These are phyloP conservation scores for Aureobasidium sp. DNA, from an alignment of 2,329 filamentous ascomycete genomes.

Conservation along the genomic window DNA sequence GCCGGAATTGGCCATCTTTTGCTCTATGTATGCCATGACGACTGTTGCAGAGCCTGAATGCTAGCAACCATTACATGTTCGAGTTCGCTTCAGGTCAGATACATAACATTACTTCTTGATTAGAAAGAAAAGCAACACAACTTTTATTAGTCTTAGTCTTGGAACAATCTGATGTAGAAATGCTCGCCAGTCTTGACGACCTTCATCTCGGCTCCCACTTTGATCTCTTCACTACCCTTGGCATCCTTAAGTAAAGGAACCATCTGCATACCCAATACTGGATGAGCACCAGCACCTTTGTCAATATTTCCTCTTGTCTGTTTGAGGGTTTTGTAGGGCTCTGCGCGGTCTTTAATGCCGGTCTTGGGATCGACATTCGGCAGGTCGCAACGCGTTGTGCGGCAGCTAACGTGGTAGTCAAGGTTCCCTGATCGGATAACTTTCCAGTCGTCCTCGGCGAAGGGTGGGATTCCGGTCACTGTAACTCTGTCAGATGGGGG, in stretches of 20 bases:
- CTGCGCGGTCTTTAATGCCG: conserved; percentile 37
- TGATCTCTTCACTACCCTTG: conserved; percentile 32
- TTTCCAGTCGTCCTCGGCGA: conserved; percentile 66
- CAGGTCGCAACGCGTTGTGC: conserved; percentile 63
- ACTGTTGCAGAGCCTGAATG: too few relatives aligned
- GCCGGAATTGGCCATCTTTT: too few relatives aligned
- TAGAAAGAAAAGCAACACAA: background rate
- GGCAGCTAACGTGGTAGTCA: conserved; percentile 51
- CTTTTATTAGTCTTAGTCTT: conserved; percentile 6
- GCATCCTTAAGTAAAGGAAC: conserved; percentile 27
- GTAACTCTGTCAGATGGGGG: background rate
- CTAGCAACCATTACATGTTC: too few relatives aligned
- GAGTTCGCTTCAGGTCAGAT: too few relatives aligned
- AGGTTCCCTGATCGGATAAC: conserved; percentile 45
- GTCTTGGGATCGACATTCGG: conserved; percentile 61
- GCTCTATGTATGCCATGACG: too few relatives aligned
- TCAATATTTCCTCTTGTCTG: conserved; percentile 25
- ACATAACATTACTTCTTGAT: too few relatives aligned
- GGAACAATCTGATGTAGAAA: conserved; percentile 15
- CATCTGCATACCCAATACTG: conserved; percentile 29
- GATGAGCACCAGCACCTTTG: conserved; percentile 26
- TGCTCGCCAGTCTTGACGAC: conserved; percentile 37
- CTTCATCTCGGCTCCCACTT: conserved; percentile 27
- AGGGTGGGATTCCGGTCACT: conserved; percentile 58
- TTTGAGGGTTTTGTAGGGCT: conserved; percentile 27